These are phyloP conservation scores for Arabis hirsuta DNA, from an alignment of 345 rosid species.

Conservation along the genomic window DNA sequence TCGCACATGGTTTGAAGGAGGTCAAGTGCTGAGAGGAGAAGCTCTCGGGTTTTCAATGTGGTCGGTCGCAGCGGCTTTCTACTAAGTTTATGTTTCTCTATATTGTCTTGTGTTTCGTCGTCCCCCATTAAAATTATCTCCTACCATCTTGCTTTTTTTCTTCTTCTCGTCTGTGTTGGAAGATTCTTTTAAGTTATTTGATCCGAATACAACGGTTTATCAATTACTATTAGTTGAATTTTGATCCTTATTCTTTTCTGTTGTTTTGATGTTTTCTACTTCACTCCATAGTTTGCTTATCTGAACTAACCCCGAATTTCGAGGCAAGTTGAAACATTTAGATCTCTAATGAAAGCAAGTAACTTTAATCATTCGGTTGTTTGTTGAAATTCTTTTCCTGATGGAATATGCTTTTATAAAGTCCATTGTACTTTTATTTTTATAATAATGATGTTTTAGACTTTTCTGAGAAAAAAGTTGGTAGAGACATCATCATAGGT, in stretches of 20 bases:
- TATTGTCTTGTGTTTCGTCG: conserved; percentile 20
- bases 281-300: background rate
- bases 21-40: conserved; percentile 73
- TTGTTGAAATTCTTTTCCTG: background rate
- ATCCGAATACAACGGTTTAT: conserved; percentile 27
- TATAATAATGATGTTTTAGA: background rate
- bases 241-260: conserved; percentile 10
- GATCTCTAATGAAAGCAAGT: background rate
- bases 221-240: conserved; percentile 24
- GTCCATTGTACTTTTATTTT: background rate
- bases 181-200: conserved; percentile 22
- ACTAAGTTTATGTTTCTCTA: conserved; percentile 32
- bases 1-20: conserved; percentile 84
- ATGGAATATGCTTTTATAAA: conserved; percentile 27
- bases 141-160: conserved; percentile 27
- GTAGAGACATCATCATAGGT: conserved; percentile 25
- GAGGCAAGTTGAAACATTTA: background rate
- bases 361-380: background rate
- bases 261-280: background rate
- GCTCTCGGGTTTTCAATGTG: conserved; percentile 21
- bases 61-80: conserved; percentile 38
- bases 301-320: background rate
- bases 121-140: conserved; percentile 22
- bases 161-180: conserved; percentile 20
- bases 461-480: background rate